A percentile compares a stretch with the other conserved stretches of the same genome.
Conservation (phyloP, 805 yeast genomes). For the Candida pseudofarinosa region DNA sequence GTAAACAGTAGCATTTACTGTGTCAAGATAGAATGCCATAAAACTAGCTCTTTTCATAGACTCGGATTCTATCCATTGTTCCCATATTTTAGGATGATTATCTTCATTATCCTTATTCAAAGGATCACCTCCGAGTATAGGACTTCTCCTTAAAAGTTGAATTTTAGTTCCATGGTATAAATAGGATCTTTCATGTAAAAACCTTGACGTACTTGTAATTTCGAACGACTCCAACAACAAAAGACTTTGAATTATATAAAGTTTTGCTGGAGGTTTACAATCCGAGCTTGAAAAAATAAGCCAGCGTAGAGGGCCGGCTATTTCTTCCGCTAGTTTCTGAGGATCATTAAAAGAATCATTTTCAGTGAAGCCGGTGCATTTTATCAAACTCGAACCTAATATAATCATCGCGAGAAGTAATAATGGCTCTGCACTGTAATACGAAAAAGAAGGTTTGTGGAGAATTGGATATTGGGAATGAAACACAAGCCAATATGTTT, state of each 20-base stretch:
- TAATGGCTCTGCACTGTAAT: constrained; percentile 43
- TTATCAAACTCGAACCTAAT: constrained; percentile 47
- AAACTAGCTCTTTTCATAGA: constrained; percentile 29
- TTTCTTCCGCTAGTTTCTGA: constrained; percentile 38
- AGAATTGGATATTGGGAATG: constrained; percentile 57
- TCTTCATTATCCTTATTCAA: constrained; percentile 23
- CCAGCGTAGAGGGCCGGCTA: constrained; percentile 63
- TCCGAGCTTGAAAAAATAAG: constrained; percentile 61
- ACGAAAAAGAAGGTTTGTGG: constrained; percentile 55
- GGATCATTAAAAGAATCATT: constrained; percentile 9
- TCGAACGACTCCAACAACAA: constrained; percentile 69
- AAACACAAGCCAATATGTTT: constrained; percentile 50
- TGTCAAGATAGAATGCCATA: constrained; percentile 35
- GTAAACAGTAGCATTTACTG: constrained; percentile 32
- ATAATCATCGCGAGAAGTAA: constrained; percentile 51
- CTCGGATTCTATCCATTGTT: constrained; percentile 36
- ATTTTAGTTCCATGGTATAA: constrained; percentile 76
- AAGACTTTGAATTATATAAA: constrained; percentile 71
- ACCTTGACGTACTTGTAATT: constrained; percentile 59
- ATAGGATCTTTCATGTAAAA: constrained; percentile 71
- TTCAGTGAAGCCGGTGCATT: constrained; percentile 20
- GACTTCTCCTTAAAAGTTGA: constrained; percentile 20
- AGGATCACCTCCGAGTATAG: constrained; percentile 40
- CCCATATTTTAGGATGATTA: constrained; percentile 19
- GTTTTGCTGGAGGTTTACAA: constrained; percentile 68